A percentile compares a stretch with the other conserved stretches of the same genome.
phyloP scores from a whole-genome alignment of 169 alveolate genomes.

The Cryptosporidium ryanae region DNA sequence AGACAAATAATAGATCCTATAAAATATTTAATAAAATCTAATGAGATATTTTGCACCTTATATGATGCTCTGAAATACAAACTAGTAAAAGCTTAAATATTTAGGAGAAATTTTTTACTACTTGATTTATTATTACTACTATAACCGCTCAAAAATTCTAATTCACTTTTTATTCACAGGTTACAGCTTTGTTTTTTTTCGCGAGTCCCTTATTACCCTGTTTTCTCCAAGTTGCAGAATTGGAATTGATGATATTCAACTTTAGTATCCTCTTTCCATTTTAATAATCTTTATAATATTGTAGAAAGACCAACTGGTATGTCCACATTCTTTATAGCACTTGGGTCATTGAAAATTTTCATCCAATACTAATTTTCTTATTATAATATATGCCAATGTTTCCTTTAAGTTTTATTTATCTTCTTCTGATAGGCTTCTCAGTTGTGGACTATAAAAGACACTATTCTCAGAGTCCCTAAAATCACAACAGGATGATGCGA shows the following conservation, averaged over 20 bases:
- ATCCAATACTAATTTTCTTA: neutral
- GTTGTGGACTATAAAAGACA: too few relatives aligned
- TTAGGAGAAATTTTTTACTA: neutral
- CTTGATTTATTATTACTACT: neutral
- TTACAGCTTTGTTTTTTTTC: conserved; percentile 27
- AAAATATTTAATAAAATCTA: neutral
- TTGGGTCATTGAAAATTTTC: neutral
- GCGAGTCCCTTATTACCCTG: conserved; percentile 29
- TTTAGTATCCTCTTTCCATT: neutral
- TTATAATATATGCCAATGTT: neutral
- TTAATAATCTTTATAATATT: conserved; percentile 10
- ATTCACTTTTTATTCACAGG: neutral
- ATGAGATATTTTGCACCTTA: neutral
- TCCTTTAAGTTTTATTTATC: too few relatives aligned
- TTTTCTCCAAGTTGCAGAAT: conserved; percentile 33
- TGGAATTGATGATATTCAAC: conserved; percentile 20
- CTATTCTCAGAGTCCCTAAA: too few relatives aligned
- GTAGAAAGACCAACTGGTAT: conserved; percentile 54
- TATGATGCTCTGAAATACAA: neutral
- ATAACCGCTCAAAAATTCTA: neutral
- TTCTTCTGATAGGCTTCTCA: too few relatives aligned
- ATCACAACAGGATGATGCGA: too few relatives aligned
- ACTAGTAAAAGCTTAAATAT: neutral
- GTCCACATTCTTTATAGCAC: conserved; percentile 17
- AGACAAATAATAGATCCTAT: conserved; percentile 23